These are phyloP conservation scores for Nicotiana obtusifolia DNA, from an alignment of 257 asterid species.

Conservation along the genomic window DNA sequence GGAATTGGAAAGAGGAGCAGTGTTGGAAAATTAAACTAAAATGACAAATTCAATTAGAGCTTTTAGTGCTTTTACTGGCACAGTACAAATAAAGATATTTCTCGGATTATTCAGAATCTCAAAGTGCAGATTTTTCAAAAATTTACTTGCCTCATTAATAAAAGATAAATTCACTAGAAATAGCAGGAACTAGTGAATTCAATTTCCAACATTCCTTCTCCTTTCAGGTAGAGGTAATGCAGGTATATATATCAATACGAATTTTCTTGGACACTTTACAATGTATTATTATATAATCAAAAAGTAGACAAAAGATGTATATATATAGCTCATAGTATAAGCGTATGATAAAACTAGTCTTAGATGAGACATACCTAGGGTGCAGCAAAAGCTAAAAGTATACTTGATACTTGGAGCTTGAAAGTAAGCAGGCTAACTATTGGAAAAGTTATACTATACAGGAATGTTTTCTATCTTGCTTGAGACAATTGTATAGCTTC, in stretches of 20 bases:
- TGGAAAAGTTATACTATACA: not conserved
- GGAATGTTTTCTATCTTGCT: conserved; percentile 39
- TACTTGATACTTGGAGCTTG: not conserved
- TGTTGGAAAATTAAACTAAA: not conserved
- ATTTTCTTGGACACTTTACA: not conserved
- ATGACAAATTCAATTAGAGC: not conserved
- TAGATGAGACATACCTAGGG: not conserved
- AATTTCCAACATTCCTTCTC: not conserved
- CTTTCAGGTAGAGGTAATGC: too few relatives aligned
- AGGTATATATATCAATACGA: not conserved
- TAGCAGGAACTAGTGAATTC: too few relatives aligned
- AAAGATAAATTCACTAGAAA: too few relatives aligned
- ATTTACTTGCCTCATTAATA: not conserved
- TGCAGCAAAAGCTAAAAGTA: not conserved
- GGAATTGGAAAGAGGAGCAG: not conserved
- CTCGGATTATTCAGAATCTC: not conserved
- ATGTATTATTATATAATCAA: not conserved
- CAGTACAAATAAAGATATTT: not conserved
- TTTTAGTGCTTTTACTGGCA: not conserved
- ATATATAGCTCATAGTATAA: not conserved
- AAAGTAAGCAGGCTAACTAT: not conserved
- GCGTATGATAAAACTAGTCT: not conserved
- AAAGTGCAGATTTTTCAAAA: not conserved
- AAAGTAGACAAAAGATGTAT: not conserved
- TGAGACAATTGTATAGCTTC: conserved; percentile 79